phyloP scores from a whole-genome alignment of 2,329 filamentous ascomycete genomes.

The Dichotomopilus funicola region DNA sequence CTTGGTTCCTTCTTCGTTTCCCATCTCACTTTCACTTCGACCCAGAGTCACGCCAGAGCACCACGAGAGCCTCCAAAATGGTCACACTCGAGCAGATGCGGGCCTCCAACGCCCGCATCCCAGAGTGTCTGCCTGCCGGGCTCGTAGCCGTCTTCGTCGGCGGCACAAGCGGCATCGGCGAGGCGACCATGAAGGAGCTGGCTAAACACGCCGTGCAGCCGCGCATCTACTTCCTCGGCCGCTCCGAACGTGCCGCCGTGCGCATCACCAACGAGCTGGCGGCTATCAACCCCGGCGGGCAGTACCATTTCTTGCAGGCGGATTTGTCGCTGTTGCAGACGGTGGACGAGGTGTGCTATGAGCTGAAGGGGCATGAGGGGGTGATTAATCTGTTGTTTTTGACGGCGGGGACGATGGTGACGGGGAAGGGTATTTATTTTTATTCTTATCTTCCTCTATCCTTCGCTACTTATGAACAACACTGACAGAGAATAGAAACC shows the following conservation, averaged over 20 bases:
- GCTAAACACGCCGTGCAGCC: constrained; percentile 35
- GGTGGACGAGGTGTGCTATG: constrained; percentile 42
- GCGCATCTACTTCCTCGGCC: constrained; percentile 46
- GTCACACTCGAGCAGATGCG: constrained; percentile 25
- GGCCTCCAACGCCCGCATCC: constrained; percentile 34
- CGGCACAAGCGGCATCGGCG: constrained; percentile 33
- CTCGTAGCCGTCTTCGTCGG: constrained; percentile 46
- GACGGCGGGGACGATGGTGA: constrained; percentile 33
- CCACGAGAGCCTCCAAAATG: constrained; percentile 10
- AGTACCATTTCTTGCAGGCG: constrained; percentile 41
- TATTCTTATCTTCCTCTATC: not conserved
- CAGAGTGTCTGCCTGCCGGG: constrained; percentile 21
- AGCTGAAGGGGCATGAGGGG: constrained; percentile 39
- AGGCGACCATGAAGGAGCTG: constrained; percentile 41
- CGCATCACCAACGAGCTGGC: constrained; percentile 37
- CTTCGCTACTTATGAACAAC: not conserved
- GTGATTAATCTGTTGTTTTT: constrained; percentile 43
- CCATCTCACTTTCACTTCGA: no score
- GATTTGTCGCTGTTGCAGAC: constrained; percentile 46
- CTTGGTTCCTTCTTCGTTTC: no score
- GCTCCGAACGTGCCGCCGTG: constrained; percentile 33
- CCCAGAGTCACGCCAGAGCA: not conserved
- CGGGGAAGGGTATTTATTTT: constrained; percentile 20
- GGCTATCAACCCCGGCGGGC: constrained; percentile 36
- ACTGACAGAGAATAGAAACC: constrained; percentile 39